Evolutionary conservation across 306 rosid genomes (phyloP).

Genomic region (Mucuna pruriens): DNA sequence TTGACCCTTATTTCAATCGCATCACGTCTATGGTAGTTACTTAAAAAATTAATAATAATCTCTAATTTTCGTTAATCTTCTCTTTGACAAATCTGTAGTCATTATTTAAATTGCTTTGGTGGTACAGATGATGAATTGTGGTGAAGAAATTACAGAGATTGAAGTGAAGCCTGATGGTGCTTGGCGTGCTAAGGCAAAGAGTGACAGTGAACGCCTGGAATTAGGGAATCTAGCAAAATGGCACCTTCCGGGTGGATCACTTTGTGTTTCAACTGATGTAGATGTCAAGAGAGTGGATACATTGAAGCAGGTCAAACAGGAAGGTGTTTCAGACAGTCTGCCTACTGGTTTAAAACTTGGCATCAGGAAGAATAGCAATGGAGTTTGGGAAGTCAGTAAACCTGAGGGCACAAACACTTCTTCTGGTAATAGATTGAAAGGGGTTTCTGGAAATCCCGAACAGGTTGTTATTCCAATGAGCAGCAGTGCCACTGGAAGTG

Average conservation of each 20-base stretch:
- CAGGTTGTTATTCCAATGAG: slow-evolving; percentile 91
- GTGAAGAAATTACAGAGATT: slow-evolving; percentile 91
- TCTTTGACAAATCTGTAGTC: slow-evolving; percentile 15
- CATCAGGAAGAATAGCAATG: slow-evolving; percentile 79
- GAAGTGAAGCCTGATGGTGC: slow-evolving; percentile 98
- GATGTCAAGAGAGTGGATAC: slow-evolving; percentile 61
- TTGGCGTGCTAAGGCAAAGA: slow-evolving; percentile 92
- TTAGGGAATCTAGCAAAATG: slow-evolving; percentile 75
- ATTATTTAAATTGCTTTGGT: slow-evolving; percentile 31
- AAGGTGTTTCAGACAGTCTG: slow-evolving; percentile 88
- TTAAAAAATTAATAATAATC: not conserved
- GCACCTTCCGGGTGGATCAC: slow-evolving; percentile 78
- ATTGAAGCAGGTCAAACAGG: slow-evolving; percentile 81
- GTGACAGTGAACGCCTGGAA: slow-evolving; percentile 81
- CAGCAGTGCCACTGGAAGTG: slow-evolving; percentile 95
- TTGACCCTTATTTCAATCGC: slow-evolving; percentile 93
- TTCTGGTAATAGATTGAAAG: slow-evolving; percentile 65
- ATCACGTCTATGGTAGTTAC: slow-evolving; percentile 73
- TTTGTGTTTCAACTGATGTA: slow-evolving; percentile 49
- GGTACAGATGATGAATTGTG: slow-evolving; percentile 80
- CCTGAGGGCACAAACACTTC: slow-evolving; percentile 75
- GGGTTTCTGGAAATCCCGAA: slow-evolving; percentile 65
- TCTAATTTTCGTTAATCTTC: slow-evolving; percentile 1
- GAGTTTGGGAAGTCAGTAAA: slow-evolving; percentile 87
- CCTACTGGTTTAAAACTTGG: slow-evolving; percentile 82